Percentiles rank a stretch among this genome's conserved stretches.
These are phyloP conservation scores for Amanita rimosa DNA, from an alignment of 768 basidiomycete genomes.

Conservation along the genomic window DNA sequence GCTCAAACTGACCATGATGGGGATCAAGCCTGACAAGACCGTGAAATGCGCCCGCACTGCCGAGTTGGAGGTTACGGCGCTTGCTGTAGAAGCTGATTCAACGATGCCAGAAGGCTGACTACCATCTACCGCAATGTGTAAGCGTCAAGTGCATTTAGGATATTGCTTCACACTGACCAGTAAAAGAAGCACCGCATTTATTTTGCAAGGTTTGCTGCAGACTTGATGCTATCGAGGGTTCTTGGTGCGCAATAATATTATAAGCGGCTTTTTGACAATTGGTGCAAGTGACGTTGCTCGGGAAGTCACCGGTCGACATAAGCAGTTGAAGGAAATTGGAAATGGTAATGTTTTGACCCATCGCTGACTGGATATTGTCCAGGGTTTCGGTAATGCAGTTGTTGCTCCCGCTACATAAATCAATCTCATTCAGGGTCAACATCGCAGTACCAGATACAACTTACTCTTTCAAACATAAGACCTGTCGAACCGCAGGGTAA, in stretches of 20 bases:
- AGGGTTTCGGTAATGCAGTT: constrained; percentile 50
- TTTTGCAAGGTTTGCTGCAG: constrained; percentile 18
- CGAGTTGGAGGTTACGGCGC: constrained; percentile 9
- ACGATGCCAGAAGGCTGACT: constrained; percentile 22
- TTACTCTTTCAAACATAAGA: constrained; percentile 58
- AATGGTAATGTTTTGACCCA: constrained; percentile 25
- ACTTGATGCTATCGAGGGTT: constrained; percentile 22
- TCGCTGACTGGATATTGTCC: constrained; percentile 31
- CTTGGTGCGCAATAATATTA: constrained; percentile 24
- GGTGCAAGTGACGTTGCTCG: constrained; percentile 35
- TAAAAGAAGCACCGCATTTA: constrained; percentile 43
- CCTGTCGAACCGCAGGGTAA: constrained; percentile 47
- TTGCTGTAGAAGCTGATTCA: constrained; percentile 19
- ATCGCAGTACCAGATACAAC: constrained; percentile 14
- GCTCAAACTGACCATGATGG: background rate
- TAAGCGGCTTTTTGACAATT: constrained; percentile 43
- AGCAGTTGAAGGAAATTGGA: constrained; percentile 16
- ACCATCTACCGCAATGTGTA: constrained; percentile 21
- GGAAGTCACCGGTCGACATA: constrained; percentile 10
- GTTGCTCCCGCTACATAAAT: constrained; percentile 19
- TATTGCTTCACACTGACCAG: constrained; percentile 24
- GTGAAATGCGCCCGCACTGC: constrained; percentile 6
- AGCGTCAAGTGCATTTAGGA: background rate
- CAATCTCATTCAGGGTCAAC: background rate
- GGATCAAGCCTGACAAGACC: background rate